Conservation (phyloP, 768 basidiomycete genomes). For the Sporobolomyces pararoseus region DNA sequence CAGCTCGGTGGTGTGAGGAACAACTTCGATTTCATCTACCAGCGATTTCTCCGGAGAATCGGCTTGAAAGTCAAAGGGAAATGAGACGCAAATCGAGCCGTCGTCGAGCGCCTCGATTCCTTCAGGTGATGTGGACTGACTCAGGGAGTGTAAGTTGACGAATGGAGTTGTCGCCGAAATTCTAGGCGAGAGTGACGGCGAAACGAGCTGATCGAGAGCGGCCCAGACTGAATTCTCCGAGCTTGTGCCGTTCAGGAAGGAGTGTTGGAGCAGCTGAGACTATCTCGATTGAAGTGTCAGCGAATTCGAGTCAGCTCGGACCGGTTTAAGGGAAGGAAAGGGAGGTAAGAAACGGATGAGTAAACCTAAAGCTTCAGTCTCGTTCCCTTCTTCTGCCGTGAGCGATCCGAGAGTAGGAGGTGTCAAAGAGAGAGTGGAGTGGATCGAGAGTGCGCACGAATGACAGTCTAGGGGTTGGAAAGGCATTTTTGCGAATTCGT, state of each 20-base stretch:
- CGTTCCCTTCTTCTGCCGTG: not conserved
- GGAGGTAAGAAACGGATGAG: not conserved
- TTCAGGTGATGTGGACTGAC: not conserved
- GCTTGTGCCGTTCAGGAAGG: slow-evolving; percentile 6
- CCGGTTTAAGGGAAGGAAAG: not conserved
- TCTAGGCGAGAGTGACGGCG: not conserved
- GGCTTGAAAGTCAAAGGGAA: not conserved
- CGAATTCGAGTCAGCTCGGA: not conserved
- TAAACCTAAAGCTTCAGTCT: not conserved
- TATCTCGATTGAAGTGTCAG: not conserved
- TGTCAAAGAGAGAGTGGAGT: slow-evolving; percentile 5
- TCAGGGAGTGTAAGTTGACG: not conserved
- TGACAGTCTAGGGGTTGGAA: slow-evolving; percentile 6
- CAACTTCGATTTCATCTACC: not conserved
- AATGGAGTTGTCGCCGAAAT: not conserved
- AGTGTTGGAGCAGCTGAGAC: slow-evolving; percentile 6
- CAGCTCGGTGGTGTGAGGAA: slow-evolving; percentile 3
- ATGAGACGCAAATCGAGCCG: slow-evolving; percentile 17
- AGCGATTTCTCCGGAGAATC: not conserved
- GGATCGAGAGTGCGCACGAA: not conserved
- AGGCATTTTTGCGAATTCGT: not conserved
- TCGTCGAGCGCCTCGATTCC: slow-evolving; percentile 4
- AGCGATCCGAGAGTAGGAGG: slow-evolving; percentile 2
- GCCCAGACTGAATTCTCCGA: not conserved
- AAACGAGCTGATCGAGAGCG: slow-evolving; percentile 1